phyloP scores from a whole-genome alignment of 768 basidiomycete species.

The Phaeotremella fagi region DNA sequence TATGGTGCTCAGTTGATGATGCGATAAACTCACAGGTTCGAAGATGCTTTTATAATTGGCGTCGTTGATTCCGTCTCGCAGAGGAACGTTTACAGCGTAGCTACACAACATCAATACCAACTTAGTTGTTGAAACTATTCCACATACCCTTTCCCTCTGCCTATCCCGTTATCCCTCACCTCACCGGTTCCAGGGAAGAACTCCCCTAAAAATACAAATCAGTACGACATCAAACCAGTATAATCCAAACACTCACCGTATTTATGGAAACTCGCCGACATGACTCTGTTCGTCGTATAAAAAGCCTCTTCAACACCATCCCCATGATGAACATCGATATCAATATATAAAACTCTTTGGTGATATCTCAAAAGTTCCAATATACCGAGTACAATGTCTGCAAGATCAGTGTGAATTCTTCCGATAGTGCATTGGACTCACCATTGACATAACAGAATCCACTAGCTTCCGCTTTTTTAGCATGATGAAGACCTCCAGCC shows the following conservation, averaged over 20 bases:
- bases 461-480: conserved; percentile 97
- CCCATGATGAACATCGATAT: conserved; percentile 97
- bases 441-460: conserved; percentile 99
- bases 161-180: conserved; percentile 83
- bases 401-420: background rate
- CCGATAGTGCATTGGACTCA: conserved; percentile 45
- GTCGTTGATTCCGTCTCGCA: conserved; percentile 91
- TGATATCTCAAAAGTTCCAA: conserved; percentile 91
- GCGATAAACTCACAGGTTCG: conserved; percentile 66
- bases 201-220: conserved; percentile 53
- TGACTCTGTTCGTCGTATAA: conserved; percentile 96
- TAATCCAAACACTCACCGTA: conserved; percentile 57
- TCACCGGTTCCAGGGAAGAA: conserved; percentile 99
- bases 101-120: conserved; percentile 43
- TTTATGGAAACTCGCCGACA: conserved; percentile 98
- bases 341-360: conserved; percentile 89
- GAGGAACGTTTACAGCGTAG: conserved; percentile 88
- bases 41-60: conserved; percentile 93
- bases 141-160: conserved; percentile 71
- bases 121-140: background rate
- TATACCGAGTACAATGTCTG: conserved; percentile 96
- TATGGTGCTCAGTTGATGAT: background rate
- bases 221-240: background rate
- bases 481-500: conserved; percentile 97
- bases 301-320: conserved; percentile 99